These are phyloP conservation scores for Cyclocybe cylindracea DNA, from an alignment of 768 basidiomycete genomes.

Conservation along the genomic window DNA sequence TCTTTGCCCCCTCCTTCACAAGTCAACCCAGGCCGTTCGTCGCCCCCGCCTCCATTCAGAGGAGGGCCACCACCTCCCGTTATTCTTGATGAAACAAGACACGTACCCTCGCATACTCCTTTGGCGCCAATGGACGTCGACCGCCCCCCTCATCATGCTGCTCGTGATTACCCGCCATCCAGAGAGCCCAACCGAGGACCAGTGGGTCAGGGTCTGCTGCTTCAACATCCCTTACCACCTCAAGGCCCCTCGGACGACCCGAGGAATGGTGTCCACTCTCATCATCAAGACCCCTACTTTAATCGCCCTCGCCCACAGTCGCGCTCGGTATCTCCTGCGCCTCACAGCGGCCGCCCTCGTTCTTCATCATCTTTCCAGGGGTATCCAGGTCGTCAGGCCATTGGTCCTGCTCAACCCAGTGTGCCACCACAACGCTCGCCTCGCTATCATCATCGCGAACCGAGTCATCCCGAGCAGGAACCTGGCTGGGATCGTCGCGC, in stretches of 20 bases:
- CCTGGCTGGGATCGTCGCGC: slow-evolving; percentile 60
- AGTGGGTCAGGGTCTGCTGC: slow-evolving; percentile 51
- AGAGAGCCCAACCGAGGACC: slow-evolving; percentile 56
- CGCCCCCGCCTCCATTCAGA: slow-evolving; percentile 65
- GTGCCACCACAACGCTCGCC: slow-evolving; percentile 60
- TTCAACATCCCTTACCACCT: slow-evolving; percentile 70
- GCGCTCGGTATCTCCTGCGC: slow-evolving; percentile 61
- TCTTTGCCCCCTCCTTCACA: slow-evolving; percentile 64
- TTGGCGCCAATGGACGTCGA: slow-evolving; percentile 83
- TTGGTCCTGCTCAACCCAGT: slow-evolving; percentile 53
- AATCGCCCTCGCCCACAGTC: slow-evolving; percentile 51
- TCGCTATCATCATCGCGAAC: slow-evolving; percentile 55
- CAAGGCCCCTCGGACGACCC: slow-evolving; percentile 54
- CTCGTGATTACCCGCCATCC: slow-evolving; percentile 55
- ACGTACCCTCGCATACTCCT: slow-evolving; percentile 63
- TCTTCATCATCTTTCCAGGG: slow-evolving; percentile 51
- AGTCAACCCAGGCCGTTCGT: slow-evolving; percentile 47
- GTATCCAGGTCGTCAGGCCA: slow-evolving; percentile 49
- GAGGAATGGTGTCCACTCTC: slow-evolving; percentile 42
- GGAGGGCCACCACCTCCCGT: slow-evolving; percentile 85
- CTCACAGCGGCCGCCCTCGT: slow-evolving; percentile 55
- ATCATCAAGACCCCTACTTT: slow-evolving; percentile 60
- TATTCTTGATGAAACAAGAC: slow-evolving; percentile 74
- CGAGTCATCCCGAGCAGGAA: slow-evolving; percentile 52
- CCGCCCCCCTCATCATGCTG: slow-evolving; percentile 47